Percentiles rank a stretch among this genome's conserved stretches.
Evolutionary conservation across 139 green algal genomes (phyloP).

Genomic region (Auxenochlorella protothecoides): DNA sequence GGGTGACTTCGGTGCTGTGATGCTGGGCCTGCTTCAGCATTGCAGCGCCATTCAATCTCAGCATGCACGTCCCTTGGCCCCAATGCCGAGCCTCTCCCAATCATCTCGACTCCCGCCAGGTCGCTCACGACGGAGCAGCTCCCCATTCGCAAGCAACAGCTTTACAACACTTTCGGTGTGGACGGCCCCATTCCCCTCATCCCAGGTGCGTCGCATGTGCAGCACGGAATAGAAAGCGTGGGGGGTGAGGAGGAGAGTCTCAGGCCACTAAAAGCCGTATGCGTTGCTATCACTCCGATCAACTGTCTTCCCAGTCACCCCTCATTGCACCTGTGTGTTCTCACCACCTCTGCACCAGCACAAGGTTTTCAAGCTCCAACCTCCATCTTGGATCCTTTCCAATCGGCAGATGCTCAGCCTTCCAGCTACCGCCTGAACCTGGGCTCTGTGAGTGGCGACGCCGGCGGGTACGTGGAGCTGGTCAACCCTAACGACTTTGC

Average conservation of each 20-base stretch:
- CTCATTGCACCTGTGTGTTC: no score
- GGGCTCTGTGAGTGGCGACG: background rate
- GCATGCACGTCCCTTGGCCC: no score
- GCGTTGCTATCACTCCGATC: no score
- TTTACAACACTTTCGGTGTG: conserved; percentile 42
- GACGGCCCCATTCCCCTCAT: conserved; percentile 33
- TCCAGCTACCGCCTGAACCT: conserved; percentile 17
- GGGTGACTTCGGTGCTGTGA: background rate
- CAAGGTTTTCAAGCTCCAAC: background rate
- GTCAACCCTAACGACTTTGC: conserved; percentile 40
- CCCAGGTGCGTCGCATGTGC: conserved; percentile 10
- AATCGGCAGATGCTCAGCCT: conserved; percentile 11
- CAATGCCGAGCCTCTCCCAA: no score
- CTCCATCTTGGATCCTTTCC: background rate
- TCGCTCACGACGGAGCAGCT: conserved; percentile 48
- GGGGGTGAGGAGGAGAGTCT: no score
- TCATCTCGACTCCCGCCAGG: background rate
- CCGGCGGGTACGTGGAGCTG: conserved; percentile 36
- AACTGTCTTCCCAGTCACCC: no score
- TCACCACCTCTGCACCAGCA: no score
- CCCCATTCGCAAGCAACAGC: conserved; percentile 37
- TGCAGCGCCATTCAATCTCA: no score
- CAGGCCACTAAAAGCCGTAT: no score
- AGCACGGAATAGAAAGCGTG: no score
- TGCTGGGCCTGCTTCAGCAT: background rate